Evolutionary conservation across 139 green algal species (phyloP), one percentile per base, ranked within the genome.

Genomic region (Chlamydomonas sphaeroides): DNA sequence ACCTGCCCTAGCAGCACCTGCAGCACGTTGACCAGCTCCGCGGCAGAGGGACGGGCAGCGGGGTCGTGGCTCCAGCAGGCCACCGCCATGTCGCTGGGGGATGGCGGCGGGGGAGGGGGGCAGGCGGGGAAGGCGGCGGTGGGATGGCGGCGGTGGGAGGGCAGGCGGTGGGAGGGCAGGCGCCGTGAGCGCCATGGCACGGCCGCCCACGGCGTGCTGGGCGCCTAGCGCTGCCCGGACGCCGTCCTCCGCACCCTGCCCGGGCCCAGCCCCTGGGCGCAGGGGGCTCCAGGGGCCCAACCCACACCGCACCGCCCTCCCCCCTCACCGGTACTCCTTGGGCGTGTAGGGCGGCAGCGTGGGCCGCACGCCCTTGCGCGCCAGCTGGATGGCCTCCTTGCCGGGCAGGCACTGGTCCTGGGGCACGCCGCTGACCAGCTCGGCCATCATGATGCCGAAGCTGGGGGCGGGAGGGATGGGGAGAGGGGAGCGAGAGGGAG

Each of bases 381-480:
- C 74, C 38, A 62, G n/a, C 59, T 70, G 61, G 11, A 81, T 81
- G 74, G 74, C 74, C 61, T 81, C 74, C 74, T 81, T 81, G 74
- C 74, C 74, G 39, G 74, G 59, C 61, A 81, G 38, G 39, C 41
- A 71, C n/a, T 71, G 61, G 41, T 81, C 74, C 61, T 72, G 61
- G 3, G 74, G 74, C 20, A 63, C 21, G 7, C 61, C 61, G 74
- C 15, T 81, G 1, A 72, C 21, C 74, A 81, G 59, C 74, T 81
- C 74, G 26, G 59, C 59, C 74, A 81, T 81, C 59, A 81, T 70
- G 59, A 81, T 71, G 59, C 74, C 74, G 41, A 81, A 82, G 1
- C 61, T 73, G 59, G 62, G 71, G 33, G 61, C 30, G 45, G 45
- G 45, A 14, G 45, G 45, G 45, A 14, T 21, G 45, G 45, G 45